phyloP scores from a whole-genome alignment of 306 rosid genomes.

The apple (Malus domestica) region ASM211411v1 NC_041802.1:11056501-11057000 shows the following conservation, averaged over 20 bases:
- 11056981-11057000: constrained; percentile 85
- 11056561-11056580: constrained; percentile 55
- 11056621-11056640: not conserved
- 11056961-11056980: constrained; percentile 88
- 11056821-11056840: not conserved
- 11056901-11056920: constrained; percentile 93
- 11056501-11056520: constrained; percentile 79
- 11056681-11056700: too few species aligned
- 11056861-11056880: constrained; percentile 69
- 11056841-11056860: constrained; percentile 47
- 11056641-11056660: not conserved
- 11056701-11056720: not conserved
- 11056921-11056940: constrained; percentile 83
- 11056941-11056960: constrained; percentile 59
- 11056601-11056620: not conserved
- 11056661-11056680: not conserved
- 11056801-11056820: not conserved
- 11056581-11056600: not conserved
- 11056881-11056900: constrained; percentile 66
- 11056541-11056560: constrained; percentile 80
- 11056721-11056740: not conserved
- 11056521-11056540: constrained; percentile 96
- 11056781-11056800: not conserved
- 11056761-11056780: not conserved
- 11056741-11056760: not conserved